A percentile compares a stretch with the other conserved stretches of the same genome.
phyloP scores from a whole-genome alignment of 371 early-diverging fungal genomes.

The Syncephalastrum racemosum region DNA sequence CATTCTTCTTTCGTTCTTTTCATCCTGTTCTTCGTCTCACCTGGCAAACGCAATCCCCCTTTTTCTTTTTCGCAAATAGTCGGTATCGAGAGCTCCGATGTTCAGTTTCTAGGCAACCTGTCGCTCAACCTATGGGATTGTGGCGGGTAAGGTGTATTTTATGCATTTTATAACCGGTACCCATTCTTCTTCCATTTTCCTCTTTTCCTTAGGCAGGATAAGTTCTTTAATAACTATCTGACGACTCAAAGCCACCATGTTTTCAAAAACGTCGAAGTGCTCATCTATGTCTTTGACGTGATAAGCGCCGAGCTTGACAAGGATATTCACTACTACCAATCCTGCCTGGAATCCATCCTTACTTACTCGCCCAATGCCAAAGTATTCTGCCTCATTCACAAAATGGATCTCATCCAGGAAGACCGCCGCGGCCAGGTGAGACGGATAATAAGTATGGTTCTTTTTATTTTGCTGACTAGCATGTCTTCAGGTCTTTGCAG shows the following conservation, averaged over 20 bases:
- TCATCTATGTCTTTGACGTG: constrained; percentile 93
- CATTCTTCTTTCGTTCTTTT: neutral
- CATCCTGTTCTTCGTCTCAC: neutral
- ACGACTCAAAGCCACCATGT: constrained; percentile 82
- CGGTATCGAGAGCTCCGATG: constrained; percentile 90
- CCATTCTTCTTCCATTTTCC: neutral
- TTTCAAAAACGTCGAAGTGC: constrained; percentile 88
- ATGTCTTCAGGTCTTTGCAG: constrained; percentile 60
- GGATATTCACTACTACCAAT: constrained; percentile 82
- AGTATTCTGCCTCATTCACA: constrained; percentile 88
- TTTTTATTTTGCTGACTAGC: neutral
- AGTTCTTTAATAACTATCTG: constrained; percentile 90
- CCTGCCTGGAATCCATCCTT: constrained; percentile 73
- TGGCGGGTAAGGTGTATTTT: constrained; percentile 54
- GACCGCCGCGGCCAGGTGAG: constrained; percentile 57
- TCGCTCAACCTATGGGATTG: constrained; percentile 92
- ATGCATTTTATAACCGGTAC: neutral
- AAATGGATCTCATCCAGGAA: constrained; percentile 88
- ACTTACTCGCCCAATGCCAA: constrained; percentile 78
- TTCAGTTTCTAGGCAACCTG: constrained; percentile 85
- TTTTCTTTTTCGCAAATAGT: constrained; percentile 39
- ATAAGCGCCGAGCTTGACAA: constrained; percentile 81
- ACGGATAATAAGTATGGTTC: neutral
- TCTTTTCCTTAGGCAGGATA: constrained; percentile 66
- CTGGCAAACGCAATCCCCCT: neutral